Percentiles rank a stretch among this genome's conserved stretches.
These are phyloP conservation scores for Syzygium oleosum DNA, from an alignment of 345 rosid genomes.

Conservation along the genomic window DNA sequence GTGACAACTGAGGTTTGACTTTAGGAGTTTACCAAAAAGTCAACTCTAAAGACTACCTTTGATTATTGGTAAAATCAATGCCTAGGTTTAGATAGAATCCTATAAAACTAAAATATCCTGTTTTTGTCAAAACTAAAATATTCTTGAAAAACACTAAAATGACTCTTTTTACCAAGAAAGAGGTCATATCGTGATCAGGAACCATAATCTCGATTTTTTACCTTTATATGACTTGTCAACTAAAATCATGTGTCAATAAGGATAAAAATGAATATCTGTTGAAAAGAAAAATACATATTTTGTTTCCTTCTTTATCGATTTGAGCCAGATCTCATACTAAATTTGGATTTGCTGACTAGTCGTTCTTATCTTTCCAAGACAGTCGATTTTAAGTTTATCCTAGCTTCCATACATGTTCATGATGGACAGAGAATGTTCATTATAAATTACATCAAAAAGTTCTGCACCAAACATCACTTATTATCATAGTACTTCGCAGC, in stretches of 20 bases:
- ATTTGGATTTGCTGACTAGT: not conserved
- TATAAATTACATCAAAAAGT: too few species aligned
- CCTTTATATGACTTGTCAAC: too few species aligned
- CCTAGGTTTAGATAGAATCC: not conserved
- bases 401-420: not conserved
- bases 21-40: not conserved
- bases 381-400: not conserved
- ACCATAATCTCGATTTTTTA: too few species aligned
- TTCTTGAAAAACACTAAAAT: too few species aligned
- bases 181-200: too few species aligned
- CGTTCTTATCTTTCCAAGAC: not conserved
- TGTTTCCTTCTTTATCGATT: not conserved
- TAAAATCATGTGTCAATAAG: too few species aligned
- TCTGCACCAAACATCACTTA: not conserved
- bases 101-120: too few species aligned
- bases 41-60: not conserved
- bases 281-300: too few species aligned
- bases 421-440: not conserved
- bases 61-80: not conserved
- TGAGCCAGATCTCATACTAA: not conserved
- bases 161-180: too few species aligned
- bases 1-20: too few species aligned
- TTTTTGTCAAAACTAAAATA: too few species aligned
- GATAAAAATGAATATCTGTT: too few species aligned
- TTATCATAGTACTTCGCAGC: not conserved